Percentiles rank a stretch among this genome's conserved stretches.
Conservation (phyloP, 2,329 filamentous ascomycete species). For the Chaetomium olivaceum region DNA sequence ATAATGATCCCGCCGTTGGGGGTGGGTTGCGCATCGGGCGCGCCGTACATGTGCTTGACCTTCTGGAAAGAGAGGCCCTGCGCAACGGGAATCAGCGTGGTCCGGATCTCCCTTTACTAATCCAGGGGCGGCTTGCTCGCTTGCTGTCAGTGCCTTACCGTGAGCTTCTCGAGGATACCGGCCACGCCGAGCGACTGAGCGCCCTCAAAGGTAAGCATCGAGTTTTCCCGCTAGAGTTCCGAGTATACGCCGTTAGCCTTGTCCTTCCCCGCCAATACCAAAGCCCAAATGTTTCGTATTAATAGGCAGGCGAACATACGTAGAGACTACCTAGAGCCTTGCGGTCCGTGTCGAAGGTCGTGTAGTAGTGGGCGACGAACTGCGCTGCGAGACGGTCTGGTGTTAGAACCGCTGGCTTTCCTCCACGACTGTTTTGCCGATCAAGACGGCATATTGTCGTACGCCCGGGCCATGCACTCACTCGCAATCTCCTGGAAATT, state of each 20-base stretch:
- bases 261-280: neutral
- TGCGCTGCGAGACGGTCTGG: conserved; percentile 58
- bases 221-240: conserved; percentile 66
- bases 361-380: conserved; percentile 90
- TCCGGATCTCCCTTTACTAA: too few relatives aligned
- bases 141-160: conserved; percentile 55
- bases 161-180: conserved; percentile 77
- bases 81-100: conserved; percentile 25
- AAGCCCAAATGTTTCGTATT: neutral
- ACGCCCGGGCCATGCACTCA: conserved; percentile 37
- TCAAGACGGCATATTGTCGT: neutral
- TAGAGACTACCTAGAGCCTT: conserved; percentile 69
- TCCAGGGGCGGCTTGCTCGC: too few relatives aligned
- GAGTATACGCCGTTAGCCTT: neutral
- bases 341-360: conserved; percentile 77
- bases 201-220: conserved; percentile 93
- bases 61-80: conserved; percentile 78
- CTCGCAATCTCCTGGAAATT: conserved; percentile 51
- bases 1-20: conserved; percentile 74
- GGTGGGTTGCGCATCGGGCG: conserved; percentile 81
- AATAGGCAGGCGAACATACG: conserved; percentile 56
- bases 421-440: neutral
- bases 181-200: conserved; percentile 62
- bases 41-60: conserved; percentile 74
- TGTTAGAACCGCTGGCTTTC: conserved; percentile 12